These are phyloP conservation scores for Euclidium syriacum DNA, from an alignment of 345 rosid species.

Conservation along the genomic window DNA sequence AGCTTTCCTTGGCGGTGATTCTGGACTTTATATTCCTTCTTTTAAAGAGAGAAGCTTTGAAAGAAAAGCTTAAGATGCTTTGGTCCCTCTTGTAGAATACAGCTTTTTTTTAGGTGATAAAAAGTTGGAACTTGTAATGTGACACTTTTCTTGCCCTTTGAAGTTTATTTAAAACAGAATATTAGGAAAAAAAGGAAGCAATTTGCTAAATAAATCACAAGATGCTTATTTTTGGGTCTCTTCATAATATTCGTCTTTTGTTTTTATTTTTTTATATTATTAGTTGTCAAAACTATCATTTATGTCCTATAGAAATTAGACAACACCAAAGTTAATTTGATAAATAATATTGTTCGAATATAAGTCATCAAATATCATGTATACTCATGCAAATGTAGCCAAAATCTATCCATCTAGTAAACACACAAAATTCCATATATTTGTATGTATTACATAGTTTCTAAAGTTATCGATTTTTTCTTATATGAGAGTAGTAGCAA, in stretches of 20 bases:
- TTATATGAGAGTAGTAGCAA: not conserved
- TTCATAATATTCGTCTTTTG: constrained; percentile 12
- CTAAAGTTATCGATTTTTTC: not conserved
- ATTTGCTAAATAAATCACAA: constrained; percentile 21
- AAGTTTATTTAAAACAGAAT: constrained; percentile 1
- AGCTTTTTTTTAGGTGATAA: constrained; percentile 3
- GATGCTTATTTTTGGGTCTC: constrained; percentile 26
- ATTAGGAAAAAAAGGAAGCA: not conserved
- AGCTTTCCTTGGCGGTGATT: constrained; percentile 19
- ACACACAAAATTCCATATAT: not conserved
- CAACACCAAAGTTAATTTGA: constrained; percentile 5
- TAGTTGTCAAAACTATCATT: constrained; percentile 3
- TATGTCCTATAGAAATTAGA: constrained; percentile 15
- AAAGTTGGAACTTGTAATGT: constrained; percentile 17
- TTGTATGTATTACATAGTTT: not conserved
- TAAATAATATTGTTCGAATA: not conserved
- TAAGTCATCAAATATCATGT: not conserved
- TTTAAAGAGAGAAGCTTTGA: constrained; percentile 19
- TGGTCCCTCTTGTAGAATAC: constrained; percentile 30
- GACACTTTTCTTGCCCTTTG: constrained; percentile 16
- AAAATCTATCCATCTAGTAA: not conserved
- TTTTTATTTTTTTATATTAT: not conserved
- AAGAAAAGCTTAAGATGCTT: constrained; percentile 22
- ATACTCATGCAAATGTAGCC: no score
- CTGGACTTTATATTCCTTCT: constrained; percentile 19